Conservation (phyloP, 179 eudicot genomes). For the Spinacia oleracea region DNA sequence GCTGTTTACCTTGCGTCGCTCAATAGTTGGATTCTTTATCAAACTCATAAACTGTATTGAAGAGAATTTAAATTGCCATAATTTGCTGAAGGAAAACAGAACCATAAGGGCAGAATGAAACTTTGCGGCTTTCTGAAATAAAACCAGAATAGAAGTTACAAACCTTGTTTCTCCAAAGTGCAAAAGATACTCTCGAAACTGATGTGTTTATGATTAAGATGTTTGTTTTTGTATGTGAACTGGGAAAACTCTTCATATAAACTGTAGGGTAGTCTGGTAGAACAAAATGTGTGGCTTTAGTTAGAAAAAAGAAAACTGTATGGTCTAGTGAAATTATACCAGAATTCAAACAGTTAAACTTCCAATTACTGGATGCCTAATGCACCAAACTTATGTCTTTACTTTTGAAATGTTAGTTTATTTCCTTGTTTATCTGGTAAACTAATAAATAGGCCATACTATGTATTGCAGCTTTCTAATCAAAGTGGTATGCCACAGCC, state of each 20-base stretch:
- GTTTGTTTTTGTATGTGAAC: not conserved
- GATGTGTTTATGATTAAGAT: not conserved
- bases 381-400: not conserved
- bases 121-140: not conserved
- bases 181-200: not conserved
- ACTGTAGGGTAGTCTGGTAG: not conserved
- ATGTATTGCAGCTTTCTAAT: slow-evolving; percentile 58
- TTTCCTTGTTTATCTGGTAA: not conserved
- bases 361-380: not conserved
- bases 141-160: not conserved
- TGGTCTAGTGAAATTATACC: not conserved
- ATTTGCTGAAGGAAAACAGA: not conserved
- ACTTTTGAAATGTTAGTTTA: not conserved
- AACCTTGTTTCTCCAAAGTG: not conserved
- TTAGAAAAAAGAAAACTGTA: not conserved
- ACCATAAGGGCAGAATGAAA: not conserved
- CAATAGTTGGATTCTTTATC: not conserved
- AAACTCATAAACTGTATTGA: not conserved
- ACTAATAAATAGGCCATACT: not conserved
- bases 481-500: slow-evolving; percentile 59
- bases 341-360: no score
- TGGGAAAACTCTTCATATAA: not conserved
- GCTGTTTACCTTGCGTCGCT: not conserved
- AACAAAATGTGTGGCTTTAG: not conserved
- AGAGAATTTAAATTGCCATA: not conserved